A percentile compares a stretch with the other conserved stretches of the same genome.
These are phyloP conservation scores for Erysimum pusillum DNA, from an alignment of 441 rosid species.

Conservation along the genomic window DNA sequence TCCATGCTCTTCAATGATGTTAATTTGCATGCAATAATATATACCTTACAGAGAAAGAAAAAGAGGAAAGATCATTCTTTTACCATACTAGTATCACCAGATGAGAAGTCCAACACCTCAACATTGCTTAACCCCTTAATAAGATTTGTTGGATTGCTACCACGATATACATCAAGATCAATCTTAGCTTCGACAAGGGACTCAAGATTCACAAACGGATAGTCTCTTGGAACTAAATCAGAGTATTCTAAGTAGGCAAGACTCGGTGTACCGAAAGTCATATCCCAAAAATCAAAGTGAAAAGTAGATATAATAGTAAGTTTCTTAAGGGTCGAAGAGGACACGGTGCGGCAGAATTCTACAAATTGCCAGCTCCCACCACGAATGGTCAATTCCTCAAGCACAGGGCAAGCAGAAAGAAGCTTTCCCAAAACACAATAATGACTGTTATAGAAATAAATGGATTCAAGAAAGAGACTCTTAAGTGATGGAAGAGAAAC, in stretches of 20 bases:
- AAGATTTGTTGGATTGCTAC: constrained; percentile 18
- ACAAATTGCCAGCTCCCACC: background rate
- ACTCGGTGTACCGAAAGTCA: constrained; percentile 1
- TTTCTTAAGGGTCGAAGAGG: constrained; percentile 13
- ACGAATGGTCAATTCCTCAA: constrained; percentile 22
- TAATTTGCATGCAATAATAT: background rate
- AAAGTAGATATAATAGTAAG: background rate
- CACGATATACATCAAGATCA: background rate
- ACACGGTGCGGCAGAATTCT: background rate
- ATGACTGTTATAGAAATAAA: background rate
- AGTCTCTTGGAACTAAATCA: background rate
- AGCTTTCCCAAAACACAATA: constrained; percentile 20
- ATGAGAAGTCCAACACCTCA: constrained; percentile 14
- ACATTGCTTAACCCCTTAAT: constrained; percentile 28
- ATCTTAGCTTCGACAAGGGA: constrained; percentile 28
- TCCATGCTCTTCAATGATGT: background rate
- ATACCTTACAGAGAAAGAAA: background rate
- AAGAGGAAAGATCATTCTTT: background rate
- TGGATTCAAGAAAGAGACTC: background rate
- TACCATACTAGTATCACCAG: background rate
- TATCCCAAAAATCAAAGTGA: background rate
- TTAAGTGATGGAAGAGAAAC: too few relatives aligned
- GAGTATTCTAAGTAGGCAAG: constrained; percentile 21
- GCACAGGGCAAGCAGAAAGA: constrained; percentile 32
- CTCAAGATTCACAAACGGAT: constrained; percentile 18